Base-by-base conservation (phyloP, 1,284 basidiomycete genomes). In the Ustilago tritici region DNA sequence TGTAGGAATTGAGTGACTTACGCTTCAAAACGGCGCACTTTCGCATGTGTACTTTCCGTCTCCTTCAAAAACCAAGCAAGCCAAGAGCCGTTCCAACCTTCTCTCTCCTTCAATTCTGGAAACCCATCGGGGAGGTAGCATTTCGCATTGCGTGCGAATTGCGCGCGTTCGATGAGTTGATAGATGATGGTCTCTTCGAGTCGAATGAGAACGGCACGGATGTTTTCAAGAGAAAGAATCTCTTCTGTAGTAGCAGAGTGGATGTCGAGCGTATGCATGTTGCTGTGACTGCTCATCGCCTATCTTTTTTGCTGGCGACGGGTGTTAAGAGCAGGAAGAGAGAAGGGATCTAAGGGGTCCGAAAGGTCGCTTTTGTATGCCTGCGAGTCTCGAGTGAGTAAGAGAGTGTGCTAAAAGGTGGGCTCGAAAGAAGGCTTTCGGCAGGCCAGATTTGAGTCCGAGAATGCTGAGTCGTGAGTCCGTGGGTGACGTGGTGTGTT, bases 101-200 rank as follows among this genome's bases (percentile, higher is more conserved):
- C 89, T 41, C 93, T 89, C 86, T 95, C 92, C 9, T 83, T 74
- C 38, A 87, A 83, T 38, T 87, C 84, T 55, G 91, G 88, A 87
- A 98, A 94, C 2, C 90, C 92, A 14, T 92, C 92, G 3, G 89
- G 89, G 65, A 92, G 88, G 88, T 99, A 99, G 79, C 97, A 96
- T 67, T 89, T 90, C n/a, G 92, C 91, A 85, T 99, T 98, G 86
- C 93, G 92, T 0, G 94, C 94, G 83, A 98, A 99, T 86, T 99
- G 96, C 0, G 95, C 95, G 32, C 97, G 91, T 87, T 99, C 97
- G 82, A 99, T 99, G 32, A 86, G 79, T 34, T 83, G 79, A 95
- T 99, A 99, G 85, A 98, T 97, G 88, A 99, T 99, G 23, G 96
- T 99, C 81, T 99, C 97, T 85, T 99, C 97, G 23, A 99, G 91